These are phyloP conservation scores for Pseudonitzschia multistriata DNA, from an alignment of 108 stramenopile species.

Conservation along the genomic window DNA sequence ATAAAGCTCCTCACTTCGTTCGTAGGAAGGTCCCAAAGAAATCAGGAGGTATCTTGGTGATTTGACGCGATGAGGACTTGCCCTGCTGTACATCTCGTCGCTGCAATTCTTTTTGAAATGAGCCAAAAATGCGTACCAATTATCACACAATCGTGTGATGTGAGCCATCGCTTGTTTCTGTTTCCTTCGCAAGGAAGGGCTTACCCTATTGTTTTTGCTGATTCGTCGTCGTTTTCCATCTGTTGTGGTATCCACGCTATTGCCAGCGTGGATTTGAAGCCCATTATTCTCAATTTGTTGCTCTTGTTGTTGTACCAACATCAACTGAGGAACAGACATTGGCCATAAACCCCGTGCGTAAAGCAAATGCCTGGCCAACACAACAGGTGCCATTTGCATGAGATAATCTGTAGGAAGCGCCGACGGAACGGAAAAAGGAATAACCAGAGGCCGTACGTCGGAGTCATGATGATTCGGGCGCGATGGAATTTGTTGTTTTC, in stretches of 20 bases:
- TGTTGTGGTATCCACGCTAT: not conserved
- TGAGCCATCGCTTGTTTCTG: constrained; percentile 5
- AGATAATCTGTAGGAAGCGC: constrained; percentile 3
- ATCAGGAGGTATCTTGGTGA: not conserved
- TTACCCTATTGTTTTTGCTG: not conserved
- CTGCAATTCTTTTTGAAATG: not conserved
- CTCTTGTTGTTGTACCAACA: constrained; percentile 2
- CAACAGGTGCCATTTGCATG: not conserved
- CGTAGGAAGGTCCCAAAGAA: constrained; percentile 6
- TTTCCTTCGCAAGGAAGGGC: constrained; percentile 7
- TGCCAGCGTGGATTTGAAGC: not conserved
- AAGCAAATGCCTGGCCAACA: constrained; percentile 3
- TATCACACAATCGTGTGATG: not conserved
- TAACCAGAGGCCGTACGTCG: not conserved
- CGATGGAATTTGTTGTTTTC: not conserved
- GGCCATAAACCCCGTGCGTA: constrained; percentile 15
- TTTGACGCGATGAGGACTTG: not conserved
- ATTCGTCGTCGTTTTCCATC: not conserved
- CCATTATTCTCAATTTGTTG: not conserved
- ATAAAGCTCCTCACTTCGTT: constrained; percentile 5
- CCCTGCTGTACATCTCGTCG: not conserved
- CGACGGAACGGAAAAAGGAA: constrained; percentile 7
- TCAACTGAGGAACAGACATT: constrained; percentile 14
- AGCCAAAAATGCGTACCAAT: constrained; percentile 1
- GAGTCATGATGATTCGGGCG: not conserved